Evolutionary conservation across 2,329 filamentous ascomycete species (phyloP), one percentile per base, ranked within the genome.

Genomic region (Pyrenochaeta sp.): DNA sequence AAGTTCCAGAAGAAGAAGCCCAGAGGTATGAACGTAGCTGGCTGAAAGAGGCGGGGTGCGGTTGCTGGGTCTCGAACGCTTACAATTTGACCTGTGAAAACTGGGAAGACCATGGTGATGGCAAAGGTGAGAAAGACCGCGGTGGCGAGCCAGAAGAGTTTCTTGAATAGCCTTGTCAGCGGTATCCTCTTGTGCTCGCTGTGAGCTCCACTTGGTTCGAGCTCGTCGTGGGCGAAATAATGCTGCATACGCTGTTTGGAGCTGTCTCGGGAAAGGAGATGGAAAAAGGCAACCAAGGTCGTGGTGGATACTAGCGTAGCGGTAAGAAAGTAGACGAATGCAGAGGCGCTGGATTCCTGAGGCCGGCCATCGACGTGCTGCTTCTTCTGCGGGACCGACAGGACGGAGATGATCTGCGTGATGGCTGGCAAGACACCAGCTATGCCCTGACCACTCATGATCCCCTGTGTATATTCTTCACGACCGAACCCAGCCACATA

Each of bases 381-480:
- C 47, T 76, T 73, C 24, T 80, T 67, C 0, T 30, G 28, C 5
- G 86, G 81, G 1, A 92, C 83, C 34, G 87, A 85, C 10, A 97
- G 82, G 12, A 96, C 93, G 1, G 91, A 91, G 44, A 91, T 77
- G 66, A 98, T 94, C 77, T 98, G 93, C 1, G 92, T 91, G 47
- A 96, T 83, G 47, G 91, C 90, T 0, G 95, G 95, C 3, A 98
- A 81, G 9, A 99, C 93, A 30, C 95, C 95, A 0, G 95, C 93
- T 3, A 99, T 84, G 32, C 90, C 94, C 78, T 99, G 95, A 1
- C 95, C 95, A 2, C 90, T 89, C 93, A 99, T 98, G 77, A 98
- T 93, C 25, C 90, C 94, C 78, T 98, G 94, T 54, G 92, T 97
- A 77, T 98, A 99, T 77, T 95, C 91, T 22, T 90, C 87, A 50